Percentiles rank a stretch among this genome's conserved stretches.
These are phyloP conservation scores for Dactylellina leptospora DNA, from an alignment of 2,329 filamentous ascomycete species.

Conservation along the genomic window DNA sequence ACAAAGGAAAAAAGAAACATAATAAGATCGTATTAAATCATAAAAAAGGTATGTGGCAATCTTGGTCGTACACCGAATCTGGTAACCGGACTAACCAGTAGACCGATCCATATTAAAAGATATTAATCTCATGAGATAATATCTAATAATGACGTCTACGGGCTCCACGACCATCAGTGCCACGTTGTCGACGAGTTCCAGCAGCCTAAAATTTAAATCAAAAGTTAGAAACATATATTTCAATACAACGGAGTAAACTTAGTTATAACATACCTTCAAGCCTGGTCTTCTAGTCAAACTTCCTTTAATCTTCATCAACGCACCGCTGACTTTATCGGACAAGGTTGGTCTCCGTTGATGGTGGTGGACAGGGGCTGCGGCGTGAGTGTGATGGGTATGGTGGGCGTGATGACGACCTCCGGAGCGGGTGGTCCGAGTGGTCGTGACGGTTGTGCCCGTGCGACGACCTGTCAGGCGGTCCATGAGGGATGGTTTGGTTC, in stretches of 20 bases:
- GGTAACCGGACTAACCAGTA: conserved; percentile 23
- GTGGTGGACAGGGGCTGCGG: conserved; percentile 66
- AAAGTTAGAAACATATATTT: not conserved
- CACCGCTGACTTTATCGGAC: conserved; percentile 80
- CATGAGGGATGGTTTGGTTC: conserved; percentile 65
- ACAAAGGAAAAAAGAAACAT: not conserved
- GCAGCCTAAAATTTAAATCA: conserved; percentile 67
- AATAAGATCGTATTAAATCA: not conserved
- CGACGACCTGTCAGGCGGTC: conserved; percentile 65
- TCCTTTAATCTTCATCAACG: conserved; percentile 77
- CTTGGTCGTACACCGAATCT: not conserved
- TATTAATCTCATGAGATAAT: not conserved
- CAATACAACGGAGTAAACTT: conserved; percentile 39
- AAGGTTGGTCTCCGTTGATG: conserved; percentile 74
- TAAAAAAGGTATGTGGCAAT: not conserved
- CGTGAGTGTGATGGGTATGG: conserved; percentile 59
- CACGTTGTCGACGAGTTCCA: conserved; percentile 76
- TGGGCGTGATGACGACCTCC: conserved; percentile 61
- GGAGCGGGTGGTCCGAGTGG: conserved; percentile 62
- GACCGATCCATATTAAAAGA: not conserved
- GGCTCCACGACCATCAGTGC: conserved; percentile 74
- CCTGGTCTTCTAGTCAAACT: conserved; percentile 74
- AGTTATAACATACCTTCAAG: conserved; percentile 68
- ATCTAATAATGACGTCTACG: conserved; percentile 55
- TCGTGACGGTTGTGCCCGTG: conserved; percentile 61